Evolutionary conservation across 345 rosid genomes (phyloP), one percentile per base, ranked within the genome.

Genomic region (Arabidopsis arenosa): DNA sequence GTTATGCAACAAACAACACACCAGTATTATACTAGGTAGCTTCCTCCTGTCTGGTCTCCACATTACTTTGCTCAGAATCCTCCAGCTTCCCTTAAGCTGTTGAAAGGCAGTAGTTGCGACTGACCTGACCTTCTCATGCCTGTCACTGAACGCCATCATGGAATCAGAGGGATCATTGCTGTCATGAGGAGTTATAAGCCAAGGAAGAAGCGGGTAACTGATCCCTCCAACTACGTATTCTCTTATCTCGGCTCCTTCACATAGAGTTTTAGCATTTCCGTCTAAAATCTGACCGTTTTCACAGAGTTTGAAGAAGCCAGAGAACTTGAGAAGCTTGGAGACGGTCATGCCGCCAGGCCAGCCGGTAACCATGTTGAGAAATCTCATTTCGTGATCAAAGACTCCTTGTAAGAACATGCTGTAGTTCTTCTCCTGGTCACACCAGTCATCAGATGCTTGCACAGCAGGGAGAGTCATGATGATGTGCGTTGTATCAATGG

Each of bases 1-100:
- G 81, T 92, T 92, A 79, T 92, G 94, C 68, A 95, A 88, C 62
- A 92, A 77, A 84, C 96, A 95, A 54, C 98, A 90, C 13, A 92
- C 93, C 78, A 94, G 68, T 63, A 94, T 89, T 21, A 92, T 87
- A 74, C 98, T 90, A 1, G 97, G 97, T 44, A 92, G 85, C 67
- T 94, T 94, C 79, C 89, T 84, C 76, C 89, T 90, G 75, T 94
- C 97, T 5, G 97, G 97, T 75, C 97, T 92, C 98, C 98, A 92
- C 96, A 86, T 90, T 11, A 92, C 96, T 78, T 90, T 90, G 87
- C 85, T 89, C 41, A 92, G 95, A 51, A 94, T 92, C 77, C 97
- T 88, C 97, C 98, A 90, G 78, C 93, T 89, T 36, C 97, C 96
- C 77, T 90, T 94, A 4, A 89, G 82, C 77, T 90, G 97, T 61